Conservation (phyloP, 1,284 basidiomycete species). For the Coniferiporia sulphurascens region DNA sequence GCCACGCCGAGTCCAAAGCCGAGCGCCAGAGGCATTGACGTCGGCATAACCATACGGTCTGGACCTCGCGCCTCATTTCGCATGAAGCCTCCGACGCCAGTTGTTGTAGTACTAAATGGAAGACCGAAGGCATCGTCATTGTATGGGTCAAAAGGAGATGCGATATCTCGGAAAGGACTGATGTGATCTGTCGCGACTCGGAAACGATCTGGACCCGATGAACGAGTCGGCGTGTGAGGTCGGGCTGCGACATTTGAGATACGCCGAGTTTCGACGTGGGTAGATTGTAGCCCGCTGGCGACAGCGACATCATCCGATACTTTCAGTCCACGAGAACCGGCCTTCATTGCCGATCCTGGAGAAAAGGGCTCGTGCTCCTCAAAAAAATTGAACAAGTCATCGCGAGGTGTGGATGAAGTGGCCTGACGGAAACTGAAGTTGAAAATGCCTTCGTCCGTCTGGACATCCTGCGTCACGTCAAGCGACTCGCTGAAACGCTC, state of each 20-base stretch:
- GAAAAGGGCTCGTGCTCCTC: conserved; percentile 9
- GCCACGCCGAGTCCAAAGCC: conserved; percentile 18
- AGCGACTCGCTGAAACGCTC: conserved; percentile 41
- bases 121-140: neutral
- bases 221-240: conserved; percentile 13
- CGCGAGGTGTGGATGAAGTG: conserved; percentile 15
- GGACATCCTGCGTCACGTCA: conserved; percentile 25
- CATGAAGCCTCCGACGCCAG: conserved; percentile 15
- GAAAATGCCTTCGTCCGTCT: conserved; percentile 19
- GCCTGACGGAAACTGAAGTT: conserved; percentile 22
- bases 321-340: neutral
- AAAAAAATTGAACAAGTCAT: conserved; percentile 11
- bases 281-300: neutral
- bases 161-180: neutral
- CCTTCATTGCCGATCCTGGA: conserved; percentile 11
- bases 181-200: neutral
- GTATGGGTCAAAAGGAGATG: conserved; percentile 8
- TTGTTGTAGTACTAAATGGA: neutral
- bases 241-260: conserved; percentile 8
- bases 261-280: neutral
- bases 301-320: neutral
- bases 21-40: conserved; percentile 10
- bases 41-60: neutral
- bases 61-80: conserved; percentile 26
- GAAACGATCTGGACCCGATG: conserved; percentile 9